Percentiles rank a stretch among this genome's conserved stretches.
Conservation (phyloP, 164 flowering plant species). For the Sextonia rubra region DNA sequence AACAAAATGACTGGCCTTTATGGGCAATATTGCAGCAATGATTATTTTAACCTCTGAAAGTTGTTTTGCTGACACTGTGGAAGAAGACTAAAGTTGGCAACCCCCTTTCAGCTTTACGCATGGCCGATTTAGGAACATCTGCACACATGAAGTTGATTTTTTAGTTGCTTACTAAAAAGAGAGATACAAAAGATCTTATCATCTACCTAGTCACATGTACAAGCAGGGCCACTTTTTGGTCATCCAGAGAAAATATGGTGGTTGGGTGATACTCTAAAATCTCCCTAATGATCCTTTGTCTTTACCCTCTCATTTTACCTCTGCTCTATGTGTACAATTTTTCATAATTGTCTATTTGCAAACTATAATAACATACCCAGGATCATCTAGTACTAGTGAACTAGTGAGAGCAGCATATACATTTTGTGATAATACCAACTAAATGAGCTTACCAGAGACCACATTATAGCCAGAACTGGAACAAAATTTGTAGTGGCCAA, state of each 20-base stretch:
- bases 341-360: neutral
- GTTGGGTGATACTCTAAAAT: neutral
- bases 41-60: slow-evolving; percentile 63
- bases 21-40: neutral
- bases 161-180: slow-evolving; percentile 5
- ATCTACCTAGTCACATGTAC: neutral
- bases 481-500: no score
- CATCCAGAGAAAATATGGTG: neutral
- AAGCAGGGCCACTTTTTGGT: neutral
- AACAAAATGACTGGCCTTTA: neutral
- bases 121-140: slow-evolving; percentile 88
- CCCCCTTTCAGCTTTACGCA: slow-evolving; percentile 69
- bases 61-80: slow-evolving; percentile 63
- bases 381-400: neutral
- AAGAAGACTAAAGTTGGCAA: slow-evolving; percentile 52
- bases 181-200: neutral
- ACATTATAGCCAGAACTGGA: no score
- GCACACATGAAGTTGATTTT: slow-evolving; percentile 14
- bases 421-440: neutral
- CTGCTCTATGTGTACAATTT: neutral
- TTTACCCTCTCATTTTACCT: neutral
- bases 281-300: neutral
- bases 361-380: neutral
- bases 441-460: no score
- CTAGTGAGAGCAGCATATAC: neutral